Base-by-base conservation (phyloP, 345 rosid genomes). In the sweet orange (Citrus sinensis) region DNA sequence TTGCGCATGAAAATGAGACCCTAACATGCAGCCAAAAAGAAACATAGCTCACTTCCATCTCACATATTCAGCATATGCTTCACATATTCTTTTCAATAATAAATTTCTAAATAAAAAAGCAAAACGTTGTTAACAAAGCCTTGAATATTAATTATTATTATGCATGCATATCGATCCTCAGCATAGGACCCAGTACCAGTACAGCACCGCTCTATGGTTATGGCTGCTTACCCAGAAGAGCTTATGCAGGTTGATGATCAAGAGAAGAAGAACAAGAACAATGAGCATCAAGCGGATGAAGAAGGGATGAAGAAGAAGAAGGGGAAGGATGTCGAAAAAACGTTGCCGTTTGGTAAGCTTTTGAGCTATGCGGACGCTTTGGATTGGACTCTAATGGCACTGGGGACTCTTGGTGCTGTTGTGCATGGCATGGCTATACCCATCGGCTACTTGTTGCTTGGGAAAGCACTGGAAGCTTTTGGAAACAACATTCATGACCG, bases 401-500 rank as follows among this genome's bases (percentile, higher is more conserved):
- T 89, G 37, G 92, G 94, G 54, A 85, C 86, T 3, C 30, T 87
- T 19, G 92, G 94, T 27, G 82, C 91, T 1, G 29, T 87, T 0
- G 89, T 89, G 32, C 90, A 91, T 72, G 94, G 94, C 68, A 79
- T 86, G 88, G 92, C 92, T 65, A 88, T 72, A 62, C 94, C 92
- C 1, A 60, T 88, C 10, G 92, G 94, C 8, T 89, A 91, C 74
- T 63, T 89, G 67, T 59, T 91, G 81, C 85, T 91, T 2, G 92
- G 92, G 9, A 82, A 86, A 81, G 94, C 94, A 39, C 89, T 88
- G 4, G 46, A 89, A 60, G 94, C 88, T 7, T 89, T 77, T 66
- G 94, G 92, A 6, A 76, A 55, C 67, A 80, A 91, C 76, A 75
- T 86, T 8, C 1, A 20, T 0, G 75, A 88, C 77, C 19, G 6